These are phyloP conservation scores for Backusella morwellensis DNA, from an alignment of 192 early-diverging fungal species.

Conservation along the genomic window DNA sequence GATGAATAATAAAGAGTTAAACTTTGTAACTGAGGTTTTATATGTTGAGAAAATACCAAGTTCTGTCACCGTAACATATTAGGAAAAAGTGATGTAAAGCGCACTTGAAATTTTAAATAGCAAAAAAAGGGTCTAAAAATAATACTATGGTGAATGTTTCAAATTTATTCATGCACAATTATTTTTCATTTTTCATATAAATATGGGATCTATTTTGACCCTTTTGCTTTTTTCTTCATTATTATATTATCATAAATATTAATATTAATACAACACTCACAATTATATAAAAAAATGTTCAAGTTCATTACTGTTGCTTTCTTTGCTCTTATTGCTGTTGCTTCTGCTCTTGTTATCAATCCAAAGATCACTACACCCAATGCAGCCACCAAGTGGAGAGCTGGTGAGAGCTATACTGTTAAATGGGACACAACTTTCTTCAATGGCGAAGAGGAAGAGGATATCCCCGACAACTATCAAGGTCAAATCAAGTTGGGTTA, in stretches of 20 bases:
- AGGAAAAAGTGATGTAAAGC: neutral
- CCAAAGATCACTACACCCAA: slow-evolving; percentile 10
- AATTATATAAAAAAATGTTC: slow-evolving; percentile 4
- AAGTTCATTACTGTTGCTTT: slow-evolving; percentile 11
- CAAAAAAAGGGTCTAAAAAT: neutral
- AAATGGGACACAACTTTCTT: slow-evolving; percentile 8
- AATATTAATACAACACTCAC: neutral
- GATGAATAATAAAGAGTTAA: neutral
- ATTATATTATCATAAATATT: neutral
- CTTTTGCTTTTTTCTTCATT: neutral
- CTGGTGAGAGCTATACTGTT: slow-evolving; percentile 16
- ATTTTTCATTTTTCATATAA: neutral
- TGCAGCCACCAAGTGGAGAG: slow-evolving; percentile 15
- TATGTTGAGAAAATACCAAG: neutral
- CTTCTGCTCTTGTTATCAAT: slow-evolving; percentile 5
- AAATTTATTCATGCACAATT: slow-evolving; percentile 1
- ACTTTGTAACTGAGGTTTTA: neutral
- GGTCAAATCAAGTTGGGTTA: slow-evolving; percentile 24
- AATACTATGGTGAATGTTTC: neutral
- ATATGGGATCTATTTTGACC: neutral
- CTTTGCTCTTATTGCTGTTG: slow-evolving; percentile 2
- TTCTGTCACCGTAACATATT: neutral
- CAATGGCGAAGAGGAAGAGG: neutral
- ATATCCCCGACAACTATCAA: slow-evolving; percentile 20
- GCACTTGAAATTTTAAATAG: neutral